Evolutionary conservation across 768 basidiomycete species (phyloP).

Genomic region (Podaxis rugospora): DNA sequence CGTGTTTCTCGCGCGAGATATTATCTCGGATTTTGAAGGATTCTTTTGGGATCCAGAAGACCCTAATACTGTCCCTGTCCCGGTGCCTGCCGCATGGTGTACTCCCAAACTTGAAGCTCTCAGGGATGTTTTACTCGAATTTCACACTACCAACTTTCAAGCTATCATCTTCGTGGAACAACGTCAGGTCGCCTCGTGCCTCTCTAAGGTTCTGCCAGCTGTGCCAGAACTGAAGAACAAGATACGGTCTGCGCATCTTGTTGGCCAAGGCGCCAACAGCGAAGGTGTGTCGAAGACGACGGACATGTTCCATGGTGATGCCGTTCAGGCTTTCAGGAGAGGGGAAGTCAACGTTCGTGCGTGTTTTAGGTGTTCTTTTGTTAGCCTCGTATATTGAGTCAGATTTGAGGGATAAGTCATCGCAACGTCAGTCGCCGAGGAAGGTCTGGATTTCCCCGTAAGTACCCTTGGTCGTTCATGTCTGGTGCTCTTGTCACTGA

Average conservation of each 20-base stretch:
- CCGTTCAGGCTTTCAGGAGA: constrained; percentile 60
- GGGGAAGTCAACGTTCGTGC: constrained; percentile 64
- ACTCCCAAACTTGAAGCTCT: constrained; percentile 69
- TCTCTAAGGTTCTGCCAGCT: constrained; percentile 59
- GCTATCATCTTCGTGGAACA: constrained; percentile 87
- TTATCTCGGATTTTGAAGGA: constrained; percentile 42
- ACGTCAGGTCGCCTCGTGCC: constrained; percentile 69
- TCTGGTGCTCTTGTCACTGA: not conserved
- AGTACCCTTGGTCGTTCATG: constrained; percentile 14
- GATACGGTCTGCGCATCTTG: constrained; percentile 59
- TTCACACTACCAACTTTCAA: constrained; percentile 59
- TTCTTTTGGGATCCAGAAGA: constrained; percentile 38
- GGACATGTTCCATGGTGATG: constrained; percentile 48
- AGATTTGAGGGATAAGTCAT: constrained; percentile 42
- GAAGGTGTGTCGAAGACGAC: constrained; percentile 36
- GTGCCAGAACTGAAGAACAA: constrained; percentile 53
- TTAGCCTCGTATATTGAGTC: constrained; percentile 2
- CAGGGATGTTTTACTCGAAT: constrained; percentile 52
- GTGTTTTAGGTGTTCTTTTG: constrained; percentile 22
- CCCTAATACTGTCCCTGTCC: constrained; percentile 30
- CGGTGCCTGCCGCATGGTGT: constrained; percentile 57
- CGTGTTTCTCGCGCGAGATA: constrained; percentile 27
- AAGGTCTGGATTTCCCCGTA: constrained; percentile 87
- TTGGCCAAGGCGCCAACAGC: constrained; percentile 59
- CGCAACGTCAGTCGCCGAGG: constrained; percentile 86